Evolutionary conservation across 352 stramenopile genomes (phyloP).

Genomic region (Globisporangium emineosum): DNA sequence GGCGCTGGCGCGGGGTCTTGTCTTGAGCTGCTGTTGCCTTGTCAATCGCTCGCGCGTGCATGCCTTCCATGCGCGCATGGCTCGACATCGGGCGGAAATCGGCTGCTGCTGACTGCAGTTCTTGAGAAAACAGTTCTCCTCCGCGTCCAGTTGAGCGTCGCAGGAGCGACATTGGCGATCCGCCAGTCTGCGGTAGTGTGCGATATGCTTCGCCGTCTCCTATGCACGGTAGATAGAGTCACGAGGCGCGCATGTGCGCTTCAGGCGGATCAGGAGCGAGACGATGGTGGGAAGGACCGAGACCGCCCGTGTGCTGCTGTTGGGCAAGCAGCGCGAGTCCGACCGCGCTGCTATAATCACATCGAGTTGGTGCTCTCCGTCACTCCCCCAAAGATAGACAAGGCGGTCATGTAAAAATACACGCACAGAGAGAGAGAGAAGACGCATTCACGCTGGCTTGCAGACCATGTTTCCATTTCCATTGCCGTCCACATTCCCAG

Average conservation of each 20-base stretch:
- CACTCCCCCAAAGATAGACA: neutral
- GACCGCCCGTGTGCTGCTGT: neutral
- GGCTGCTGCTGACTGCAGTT: neutral
- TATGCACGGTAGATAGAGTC: neutral
- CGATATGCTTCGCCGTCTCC: neutral
- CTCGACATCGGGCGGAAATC: slow-evolving; percentile 25
- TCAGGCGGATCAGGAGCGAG: neutral
- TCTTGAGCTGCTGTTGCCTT: neutral
- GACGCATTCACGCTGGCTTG: neutral
- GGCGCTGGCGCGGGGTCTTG: slow-evolving; percentile 8
- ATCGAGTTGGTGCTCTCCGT: neutral
- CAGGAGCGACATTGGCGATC: slow-evolving; percentile 15
- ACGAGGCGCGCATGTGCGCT: neutral
- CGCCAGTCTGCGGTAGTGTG: neutral
- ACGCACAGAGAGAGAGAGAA: neutral
- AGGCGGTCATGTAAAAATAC: neutral
- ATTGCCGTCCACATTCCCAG: neutral
- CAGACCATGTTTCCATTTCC: neutral
- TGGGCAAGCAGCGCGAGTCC: neutral
- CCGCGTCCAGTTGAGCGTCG: slow-evolving; percentile 16
- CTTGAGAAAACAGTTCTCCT: slow-evolving; percentile 1
- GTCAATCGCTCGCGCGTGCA: neutral
- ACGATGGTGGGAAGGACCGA: neutral
- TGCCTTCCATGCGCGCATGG: slow-evolving; percentile 24
- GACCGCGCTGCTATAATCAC: neutral